Evolutionary conservation across 805 yeast genomes (phyloP).

Genomic region (Lipomyces kockii): DNA sequence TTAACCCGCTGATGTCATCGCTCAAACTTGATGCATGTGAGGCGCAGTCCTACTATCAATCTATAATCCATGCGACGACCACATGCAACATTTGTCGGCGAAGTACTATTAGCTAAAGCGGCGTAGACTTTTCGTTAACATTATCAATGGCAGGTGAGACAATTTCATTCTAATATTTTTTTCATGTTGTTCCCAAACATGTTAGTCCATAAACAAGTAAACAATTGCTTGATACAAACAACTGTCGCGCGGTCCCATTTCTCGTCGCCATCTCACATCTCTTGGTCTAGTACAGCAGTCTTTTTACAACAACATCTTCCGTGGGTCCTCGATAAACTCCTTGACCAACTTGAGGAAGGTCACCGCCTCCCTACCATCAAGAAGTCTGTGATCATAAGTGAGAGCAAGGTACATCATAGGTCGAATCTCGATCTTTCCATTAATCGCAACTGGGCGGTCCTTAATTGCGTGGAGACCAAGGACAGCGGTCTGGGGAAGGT

Average conservation of each 20-base stretch:
- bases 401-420: constrained; percentile 99
- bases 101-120: too few species aligned
- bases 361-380: constrained; percentile 99
- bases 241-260: not conserved
- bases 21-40: too few species aligned
- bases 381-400: constrained; percentile 96
- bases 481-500: constrained; percentile 97
- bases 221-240: not conserved
- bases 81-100: not conserved
- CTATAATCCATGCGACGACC: not conserved
- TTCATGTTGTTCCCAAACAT: not conserved
- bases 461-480: constrained; percentile 96
- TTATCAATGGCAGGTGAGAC: constrained; percentile 1
- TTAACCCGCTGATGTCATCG: too few species aligned
- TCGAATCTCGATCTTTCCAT: constrained; percentile 94
- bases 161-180: not conserved
- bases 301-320: constrained; percentile 80
- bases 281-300: not conserved
- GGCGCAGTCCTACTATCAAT: too few species aligned
- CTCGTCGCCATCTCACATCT: not conserved
- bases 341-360: constrained; percentile 94
- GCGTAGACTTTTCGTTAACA: not conserved
- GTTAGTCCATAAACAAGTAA: not conserved
- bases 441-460: constrained; percentile 95
- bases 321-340: constrained; percentile 97